Evolutionary conservation across 306 rosid genomes (phyloP), one percentile per base, ranked within the genome.

Genomic region (Acmispon strigosus): DNA sequence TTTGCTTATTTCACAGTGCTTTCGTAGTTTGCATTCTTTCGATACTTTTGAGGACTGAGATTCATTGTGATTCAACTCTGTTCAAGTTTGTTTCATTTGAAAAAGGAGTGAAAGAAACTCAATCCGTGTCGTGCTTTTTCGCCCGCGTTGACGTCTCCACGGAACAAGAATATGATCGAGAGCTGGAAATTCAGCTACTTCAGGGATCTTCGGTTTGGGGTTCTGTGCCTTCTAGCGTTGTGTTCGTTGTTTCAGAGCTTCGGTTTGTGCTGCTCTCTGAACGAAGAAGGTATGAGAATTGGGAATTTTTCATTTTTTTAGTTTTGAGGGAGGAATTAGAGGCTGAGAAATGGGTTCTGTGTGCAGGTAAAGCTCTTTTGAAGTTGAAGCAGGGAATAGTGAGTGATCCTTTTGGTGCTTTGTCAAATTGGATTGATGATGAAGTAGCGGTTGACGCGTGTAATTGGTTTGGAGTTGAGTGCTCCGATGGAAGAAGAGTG

Each of bases 401-500:
- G 49, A 86, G 80, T 65, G 98, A 92, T 55, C 98, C 98, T 6
- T 90, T 84, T 65, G 87, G 75, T 48, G 86, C 96, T 85, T 82
- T 92, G 82, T 75, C 84, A 19, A 78, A 83, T 62, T 92, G 98
- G 98, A 81, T 81, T 55, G 86, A 88, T 47, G 89, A 85, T 72
- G 82, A 69, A 70, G 79, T 79, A 44, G 88, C 29, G 55, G 44
- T 65, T 75, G 81, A 74, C 73, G 89, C 90, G 1, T 92, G 96
- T 82, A 82, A 81, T 18, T 92, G 98, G 98, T 79, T 70, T 20
- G 98, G 98, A 48, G 86, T 92, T 76, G 96, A 85, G 71, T 92
- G 98, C 63, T 86, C 91, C 8, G 83, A 85, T 62, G 91, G 87
- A 70, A 77, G 87, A 70, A 77, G 73, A 73, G 98, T 92, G 15